Percentiles rank a stretch among this genome's conserved stretches.
phyloP scores from a whole-genome alignment of 306 rosid species.

The Oxytropis ochrocephala region DNA sequence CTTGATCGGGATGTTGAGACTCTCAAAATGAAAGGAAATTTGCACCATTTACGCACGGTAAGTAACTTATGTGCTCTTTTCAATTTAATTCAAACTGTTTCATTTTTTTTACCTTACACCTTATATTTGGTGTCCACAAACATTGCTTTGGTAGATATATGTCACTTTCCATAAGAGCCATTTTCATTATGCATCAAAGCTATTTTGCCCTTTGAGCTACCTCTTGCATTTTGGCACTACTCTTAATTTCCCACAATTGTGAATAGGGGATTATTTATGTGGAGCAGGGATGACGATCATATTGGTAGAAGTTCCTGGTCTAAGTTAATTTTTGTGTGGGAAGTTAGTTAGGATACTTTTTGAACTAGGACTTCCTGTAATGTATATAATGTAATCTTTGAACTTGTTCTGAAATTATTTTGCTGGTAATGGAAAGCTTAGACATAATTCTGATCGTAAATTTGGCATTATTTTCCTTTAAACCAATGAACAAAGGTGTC shows the following conservation, averaged over 20 bases:
- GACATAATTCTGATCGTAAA: not conserved
- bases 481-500: not conserved
- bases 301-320: not conserved
- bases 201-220: not conserved
- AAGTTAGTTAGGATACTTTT: not conserved
- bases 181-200: not conserved
- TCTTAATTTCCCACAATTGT: not conserved
- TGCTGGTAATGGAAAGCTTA: not conserved
- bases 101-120: not conserved
- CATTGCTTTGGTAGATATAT: not conserved
- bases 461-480: not conserved
- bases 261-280: not conserved
- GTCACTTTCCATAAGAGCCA: not conserved
- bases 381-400: constrained; percentile 5
- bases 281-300: not conserved
- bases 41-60: constrained; percentile 66
- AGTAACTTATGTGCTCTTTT: constrained; percentile 26
- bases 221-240: not conserved
- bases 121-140: not conserved
- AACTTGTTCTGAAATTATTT: not conserved
- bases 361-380: not conserved
- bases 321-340: not conserved
- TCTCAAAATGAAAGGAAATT: constrained; percentile 90
- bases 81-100: not conserved
- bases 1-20: constrained; percentile 88